Base-by-base conservation (phyloP, 768 basidiomycete species). In the Leccinum olivaceopallidum region DNA sequence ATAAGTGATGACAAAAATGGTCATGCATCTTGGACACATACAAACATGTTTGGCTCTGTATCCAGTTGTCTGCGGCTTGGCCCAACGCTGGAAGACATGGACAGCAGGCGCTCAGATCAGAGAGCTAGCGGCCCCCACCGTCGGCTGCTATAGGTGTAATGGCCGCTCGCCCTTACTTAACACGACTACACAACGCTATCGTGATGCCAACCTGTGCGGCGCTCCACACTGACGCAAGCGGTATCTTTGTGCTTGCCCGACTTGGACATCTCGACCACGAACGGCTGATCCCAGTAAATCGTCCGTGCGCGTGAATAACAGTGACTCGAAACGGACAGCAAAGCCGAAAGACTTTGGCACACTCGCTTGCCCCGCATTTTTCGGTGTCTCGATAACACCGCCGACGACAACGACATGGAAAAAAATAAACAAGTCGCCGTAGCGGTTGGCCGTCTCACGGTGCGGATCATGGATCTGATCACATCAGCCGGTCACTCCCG, bases 211-310 rank as follows among this genome's bases (percentile, higher is more conserved):
- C 32, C n/a, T 50, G 48, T 24, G 36, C 60, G 49, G 26, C 32
- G 37, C 55, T 14, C 63, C 52, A 39, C 51, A 48, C 36, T 32
- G 32, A 53, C 16, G 16, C 26, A 39, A 57, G 52, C 58, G 24
- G 58, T 47, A 26, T 24, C 48, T 26, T 22, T 26, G 28, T 47
- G 22, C 28, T 44, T 54, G 16, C 20, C 6, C 24, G 14, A 26
- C 22, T 39, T 24, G 7, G 9, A 39, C 18, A 12, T 36, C 36
- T 36, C 5, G 36, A 36, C 36, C 24, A 51, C 20, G 26, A 26
- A 50, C 49, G 14, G 24, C 18, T 22, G 13, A 24, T 48, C 14
- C 50, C 28, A 9, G 36, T 14, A 34, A 10, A 24, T 48, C 7
- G 13, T 4, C 24, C 16, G 13, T 24, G 50, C 13, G n/a, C 22